Conservation (phyloP, 768 basidiomycete genomes). For the Russula virescens region DNA sequence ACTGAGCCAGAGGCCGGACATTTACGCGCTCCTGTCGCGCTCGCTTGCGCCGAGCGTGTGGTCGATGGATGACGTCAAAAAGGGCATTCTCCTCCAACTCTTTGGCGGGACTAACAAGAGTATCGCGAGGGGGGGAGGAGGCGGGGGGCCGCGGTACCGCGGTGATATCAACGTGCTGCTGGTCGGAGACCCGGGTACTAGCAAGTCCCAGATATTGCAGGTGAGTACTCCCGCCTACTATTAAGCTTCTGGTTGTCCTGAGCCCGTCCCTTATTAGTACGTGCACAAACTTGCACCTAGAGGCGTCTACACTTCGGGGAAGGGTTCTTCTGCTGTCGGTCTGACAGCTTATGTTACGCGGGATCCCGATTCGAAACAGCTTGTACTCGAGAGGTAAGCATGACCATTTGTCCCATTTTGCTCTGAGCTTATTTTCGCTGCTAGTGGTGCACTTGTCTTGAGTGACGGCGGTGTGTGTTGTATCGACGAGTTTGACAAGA, state of each 20-base stretch:
- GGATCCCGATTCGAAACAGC: conserved; percentile 96
- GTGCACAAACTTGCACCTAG: conserved; percentile 98
- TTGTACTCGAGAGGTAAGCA: conserved; percentile 87
- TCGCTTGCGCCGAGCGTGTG: conserved; percentile 94
- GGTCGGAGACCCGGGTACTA: conserved; percentile 96
- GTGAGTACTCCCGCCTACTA: conserved; percentile 37
- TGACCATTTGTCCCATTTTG: background rate
- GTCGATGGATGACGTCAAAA: conserved; percentile 99
- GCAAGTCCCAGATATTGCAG: conserved; percentile 92
- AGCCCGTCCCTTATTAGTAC: conserved; percentile 50
- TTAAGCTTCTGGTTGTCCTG: background rate
- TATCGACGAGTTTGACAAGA: conserved; percentile 99
- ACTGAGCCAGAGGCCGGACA: conserved; percentile 66
- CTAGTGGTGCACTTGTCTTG: conserved; percentile 86
- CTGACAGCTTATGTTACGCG: conserved; percentile 97
- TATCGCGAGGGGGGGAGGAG: conserved; percentile 87
- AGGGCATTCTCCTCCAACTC: conserved; percentile 91
- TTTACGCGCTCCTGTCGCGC: conserved; percentile 80
- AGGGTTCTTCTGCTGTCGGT: conserved; percentile 98
- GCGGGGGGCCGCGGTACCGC: conserved; percentile 91
- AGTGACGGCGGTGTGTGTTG: conserved; percentile 97
- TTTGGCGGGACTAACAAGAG: conserved; percentile 99
- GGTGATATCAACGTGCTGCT: conserved; percentile 97
- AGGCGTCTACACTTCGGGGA: conserved; percentile 96
- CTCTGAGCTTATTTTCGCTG: conserved; percentile 1